phyloP scores from a whole-genome alignment of 2,329 filamentous ascomycete species.

The Acrocalymma vagum region DNA sequence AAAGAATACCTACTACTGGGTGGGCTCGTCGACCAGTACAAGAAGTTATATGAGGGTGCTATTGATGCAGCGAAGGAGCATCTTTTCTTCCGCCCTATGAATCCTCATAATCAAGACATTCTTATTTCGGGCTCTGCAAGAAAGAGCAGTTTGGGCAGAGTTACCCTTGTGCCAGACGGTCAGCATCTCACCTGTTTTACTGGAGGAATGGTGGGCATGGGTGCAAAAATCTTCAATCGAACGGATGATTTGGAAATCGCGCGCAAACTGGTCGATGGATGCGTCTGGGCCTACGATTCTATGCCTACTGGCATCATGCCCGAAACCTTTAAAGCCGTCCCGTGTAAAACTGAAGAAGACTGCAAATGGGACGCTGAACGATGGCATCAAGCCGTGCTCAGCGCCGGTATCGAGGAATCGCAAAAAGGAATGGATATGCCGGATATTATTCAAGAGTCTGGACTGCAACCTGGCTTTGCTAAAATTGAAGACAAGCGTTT shows the following conservation, averaged over 20 bases:
- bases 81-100: conserved; percentile 81
- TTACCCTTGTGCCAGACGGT: conserved; percentile 52
- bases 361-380: conserved; percentile 54
- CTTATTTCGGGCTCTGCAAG: conserved; percentile 71
- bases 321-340: conserved; percentile 54
- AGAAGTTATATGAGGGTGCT: conserved; percentile 73
- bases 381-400: conserved; percentile 52
- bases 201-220: conserved; percentile 65
- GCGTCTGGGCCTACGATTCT: conserved; percentile 63
- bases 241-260: conserved; percentile 59
- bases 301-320: conserved; percentile 64
- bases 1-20: conserved; percentile 79
- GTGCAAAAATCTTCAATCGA: conserved; percentile 60
- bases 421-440: conserved; percentile 23
- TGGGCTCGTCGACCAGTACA: conserved; percentile 76
- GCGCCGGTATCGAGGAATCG: conserved; percentile 19
- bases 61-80: conserved; percentile 74
- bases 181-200: conserved; percentile 64
- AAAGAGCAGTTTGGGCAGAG: conserved; percentile 53
- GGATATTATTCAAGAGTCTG: conserved; percentile 47
- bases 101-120: conserved; percentile 71
- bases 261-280: conserved; percentile 62
- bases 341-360: conserved; percentile 50
- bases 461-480: conserved; percentile 51
- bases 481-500: conserved; percentile 49